Conservation (phyloP, 2,329 filamentous ascomycete genomes). For the Neurospora crassa region DNA sequence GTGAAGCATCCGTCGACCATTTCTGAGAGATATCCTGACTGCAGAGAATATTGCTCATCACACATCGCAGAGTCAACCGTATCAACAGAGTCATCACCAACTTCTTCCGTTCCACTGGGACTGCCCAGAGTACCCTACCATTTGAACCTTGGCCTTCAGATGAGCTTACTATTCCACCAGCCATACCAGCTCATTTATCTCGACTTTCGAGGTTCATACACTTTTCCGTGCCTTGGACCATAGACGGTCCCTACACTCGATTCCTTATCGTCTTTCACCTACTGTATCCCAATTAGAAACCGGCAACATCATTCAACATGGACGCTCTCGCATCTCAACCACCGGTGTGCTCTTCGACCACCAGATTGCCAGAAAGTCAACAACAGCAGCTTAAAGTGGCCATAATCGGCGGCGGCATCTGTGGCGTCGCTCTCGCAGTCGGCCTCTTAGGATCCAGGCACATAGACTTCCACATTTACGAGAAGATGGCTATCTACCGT, state of each 20-base stretch:
- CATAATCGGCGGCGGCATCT: slow-evolving; percentile 21
- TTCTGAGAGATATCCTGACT: too few relatives aligned
- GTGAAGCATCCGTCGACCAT: neutral
- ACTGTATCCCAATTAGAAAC: neutral
- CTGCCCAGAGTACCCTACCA: neutral
- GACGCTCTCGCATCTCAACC: neutral
- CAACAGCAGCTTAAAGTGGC: slow-evolving; percentile 4
- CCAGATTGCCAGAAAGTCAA: neutral
- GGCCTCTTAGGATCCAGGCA: slow-evolving; percentile 23
- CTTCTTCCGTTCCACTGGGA: neutral
- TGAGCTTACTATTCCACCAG: neutral
- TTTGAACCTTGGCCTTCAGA: neutral
- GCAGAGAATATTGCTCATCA: neutral
- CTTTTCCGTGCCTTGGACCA: neutral
- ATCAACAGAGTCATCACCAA: neutral
- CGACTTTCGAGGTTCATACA: neutral
- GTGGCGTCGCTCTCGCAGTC: slow-evolving; percentile 27
- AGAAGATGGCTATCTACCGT: slow-evolving; percentile 22
- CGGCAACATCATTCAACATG: neutral
- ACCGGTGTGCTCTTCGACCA: neutral
- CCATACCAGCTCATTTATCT: neutral
- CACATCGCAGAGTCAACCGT: neutral
- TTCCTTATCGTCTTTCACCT: neutral
- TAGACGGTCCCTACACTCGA: neutral
- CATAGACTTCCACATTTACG: slow-evolving; percentile 28